Evolutionary conservation across 2,329 filamentous ascomycete genomes (phyloP), one percentile per base, ranked within the genome.

Genomic region (Fusarium subglutinans): DNA sequence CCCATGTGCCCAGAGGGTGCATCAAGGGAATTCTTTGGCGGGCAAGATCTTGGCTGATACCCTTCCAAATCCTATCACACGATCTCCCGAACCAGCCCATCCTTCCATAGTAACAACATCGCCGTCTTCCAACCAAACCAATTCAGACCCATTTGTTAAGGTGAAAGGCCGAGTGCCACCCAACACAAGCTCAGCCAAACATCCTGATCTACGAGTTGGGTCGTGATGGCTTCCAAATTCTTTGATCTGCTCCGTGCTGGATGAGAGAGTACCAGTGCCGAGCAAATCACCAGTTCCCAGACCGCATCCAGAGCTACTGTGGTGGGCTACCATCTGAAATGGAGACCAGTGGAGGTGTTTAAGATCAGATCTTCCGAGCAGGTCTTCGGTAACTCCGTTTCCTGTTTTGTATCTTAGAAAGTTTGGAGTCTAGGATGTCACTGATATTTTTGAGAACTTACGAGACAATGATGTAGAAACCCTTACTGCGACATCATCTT

Each of bases 351-450:
- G 41, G 13, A 57, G 55, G 8, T 57, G 30, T 3, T 17, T 35
- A 3, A 57, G 55, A 13, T 57, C 30, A 2, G 55, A 45, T 0
- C 8, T 47, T 22, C 55, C 55, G 9, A 56, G 6, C 4, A 56
- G 17, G 1, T 44, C 37, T 11, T 56, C 1, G 0, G 15, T 56
- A 4, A 33, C 37, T 2, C 41, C 28, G 8, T 22, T 26, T 17
- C 55, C 55, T 57, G 6, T 12, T 35, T 22, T 3, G 5, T 5
- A 15, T 1, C 5, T 57, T 35, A 57, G n/a, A 24, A 13, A 11
- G 0, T 9, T 0, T 17, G 1, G 4, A 15, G 3, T 24, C 4
- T 22, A 4, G 22, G 18, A n/a, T 30, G 3, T 6, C 6, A 2
- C 12, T 26, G 35, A 9, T 17, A 7, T 2, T 56, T 12, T 30